Evolutionary conservation across 257 asterid species (phyloP).

Genomic region (Capsicum chinense): DNA sequence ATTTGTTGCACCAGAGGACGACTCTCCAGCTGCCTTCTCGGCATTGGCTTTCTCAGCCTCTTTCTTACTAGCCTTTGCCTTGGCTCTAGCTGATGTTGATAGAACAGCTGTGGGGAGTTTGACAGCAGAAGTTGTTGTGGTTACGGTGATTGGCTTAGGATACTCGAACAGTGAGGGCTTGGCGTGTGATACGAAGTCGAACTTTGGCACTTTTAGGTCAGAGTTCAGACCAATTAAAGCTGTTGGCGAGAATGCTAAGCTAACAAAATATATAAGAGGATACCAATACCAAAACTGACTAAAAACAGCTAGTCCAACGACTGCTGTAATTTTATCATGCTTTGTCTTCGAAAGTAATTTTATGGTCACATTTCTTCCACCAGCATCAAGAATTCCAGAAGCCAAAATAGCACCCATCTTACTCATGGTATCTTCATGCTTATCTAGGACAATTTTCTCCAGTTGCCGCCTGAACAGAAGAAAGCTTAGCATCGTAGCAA

Average conservation of each 20-base stretch:
- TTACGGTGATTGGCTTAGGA: constrained; percentile 82
- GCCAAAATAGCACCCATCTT: constrained; percentile 99
- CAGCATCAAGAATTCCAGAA: constrained; percentile 96
- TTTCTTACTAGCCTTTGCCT: constrained; percentile 83
- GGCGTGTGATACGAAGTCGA: constrained; percentile 90
- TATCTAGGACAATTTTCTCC: constrained; percentile 86
- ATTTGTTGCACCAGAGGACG: constrained; percentile 44
- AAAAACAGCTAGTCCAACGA: constrained; percentile 96
- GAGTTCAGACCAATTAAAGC: constrained; percentile 89
- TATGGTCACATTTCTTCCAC: constrained; percentile 91
- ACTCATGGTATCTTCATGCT: constrained; percentile 98
- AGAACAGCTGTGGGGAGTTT: constrained; percentile 91
- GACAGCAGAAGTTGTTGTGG: constrained; percentile 72
- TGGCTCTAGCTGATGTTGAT: constrained; percentile 90
- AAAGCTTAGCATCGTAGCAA: constrained; percentile 6
- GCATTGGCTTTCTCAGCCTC: constrained; percentile 77
- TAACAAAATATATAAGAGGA: constrained; percentile 88
- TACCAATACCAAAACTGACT: constrained; percentile 99
- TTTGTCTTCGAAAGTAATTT: constrained; percentile 85
- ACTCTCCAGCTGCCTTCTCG: constrained; percentile 62
- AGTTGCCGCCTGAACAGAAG: constrained; percentile 70
- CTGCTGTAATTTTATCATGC: constrained; percentile 85
- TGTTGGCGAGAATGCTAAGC: constrained; percentile 97
- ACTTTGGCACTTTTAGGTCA: constrained; percentile 90
- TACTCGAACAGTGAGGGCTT: constrained; percentile 87